These are phyloP conservation scores for Aspergillus viridinutans DNA, from an alignment of 2,329 filamentous ascomycete species.

Conservation along the genomic window DNA sequence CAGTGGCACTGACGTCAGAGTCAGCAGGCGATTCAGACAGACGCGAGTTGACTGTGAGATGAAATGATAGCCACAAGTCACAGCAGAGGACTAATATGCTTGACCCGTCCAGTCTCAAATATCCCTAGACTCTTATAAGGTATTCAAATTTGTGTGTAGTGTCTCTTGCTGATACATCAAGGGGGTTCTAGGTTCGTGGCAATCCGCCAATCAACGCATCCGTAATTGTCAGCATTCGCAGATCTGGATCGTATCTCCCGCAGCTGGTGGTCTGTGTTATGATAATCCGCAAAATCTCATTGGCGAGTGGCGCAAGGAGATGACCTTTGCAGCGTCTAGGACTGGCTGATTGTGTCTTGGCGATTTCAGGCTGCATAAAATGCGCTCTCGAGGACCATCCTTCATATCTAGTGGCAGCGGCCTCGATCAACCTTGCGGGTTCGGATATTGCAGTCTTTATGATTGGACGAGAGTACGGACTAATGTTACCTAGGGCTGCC, in stretches of 20 bases:
- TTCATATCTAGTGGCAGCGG: background rate
- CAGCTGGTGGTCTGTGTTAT: background rate
- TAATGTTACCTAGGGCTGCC: background rate
- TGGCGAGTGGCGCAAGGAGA: background rate
- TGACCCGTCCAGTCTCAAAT: background rate
- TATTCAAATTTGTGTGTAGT: background rate
- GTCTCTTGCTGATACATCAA: background rate
- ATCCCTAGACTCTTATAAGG: background rate
- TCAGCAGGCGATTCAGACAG: background rate
- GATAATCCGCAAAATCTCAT: background rate
- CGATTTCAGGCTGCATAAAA: background rate
- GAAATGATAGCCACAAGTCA: background rate
- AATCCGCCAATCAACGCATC: conserved; percentile 6
- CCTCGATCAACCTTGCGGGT: background rate
- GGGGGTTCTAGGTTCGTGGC: background rate
- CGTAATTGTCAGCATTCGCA: conserved; percentile 6
- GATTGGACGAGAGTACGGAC: background rate
- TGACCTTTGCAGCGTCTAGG: background rate
- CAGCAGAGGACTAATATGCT: background rate
- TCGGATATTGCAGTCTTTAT: background rate
- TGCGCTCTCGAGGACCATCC: background rate
- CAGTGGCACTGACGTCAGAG: conserved; percentile 8
- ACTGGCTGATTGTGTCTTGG: background rate
- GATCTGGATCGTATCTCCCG: background rate
- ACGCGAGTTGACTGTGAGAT: background rate